A percentile compares a stretch with the other conserved stretches of the same genome.
Evolutionary conservation across 257 asterid genomes (phyloP).

Genomic region (Capsicum pubescens): DNA sequence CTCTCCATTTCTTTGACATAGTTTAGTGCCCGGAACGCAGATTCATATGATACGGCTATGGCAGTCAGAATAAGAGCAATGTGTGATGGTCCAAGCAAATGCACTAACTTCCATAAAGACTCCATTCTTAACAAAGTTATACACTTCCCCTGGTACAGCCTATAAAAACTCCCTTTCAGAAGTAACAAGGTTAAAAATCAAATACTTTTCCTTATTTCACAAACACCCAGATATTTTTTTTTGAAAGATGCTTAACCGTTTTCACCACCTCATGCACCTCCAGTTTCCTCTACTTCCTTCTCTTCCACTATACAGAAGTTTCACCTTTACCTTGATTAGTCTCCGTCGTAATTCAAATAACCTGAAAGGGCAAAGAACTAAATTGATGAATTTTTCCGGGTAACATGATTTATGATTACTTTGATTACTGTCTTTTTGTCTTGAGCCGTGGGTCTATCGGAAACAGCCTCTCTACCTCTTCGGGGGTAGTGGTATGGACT

Average conservation of each 20-base stretch:
- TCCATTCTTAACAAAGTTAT: constrained; percentile 53
- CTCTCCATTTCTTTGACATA: constrained; percentile 95
- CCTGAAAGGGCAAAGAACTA: neutral
- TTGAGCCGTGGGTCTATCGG: too few species aligned
- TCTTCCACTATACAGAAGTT: neutral
- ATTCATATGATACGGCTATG: constrained; percentile 72
- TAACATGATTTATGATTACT: neutral
- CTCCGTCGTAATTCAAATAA: neutral
- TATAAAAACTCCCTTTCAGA: neutral
- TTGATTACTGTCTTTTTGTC: neutral
- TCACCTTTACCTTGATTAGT: neutral
- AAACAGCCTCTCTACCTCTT: too few species aligned
- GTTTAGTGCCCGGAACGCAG: constrained; percentile 86
- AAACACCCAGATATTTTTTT: neutral
- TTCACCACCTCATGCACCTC: neutral
- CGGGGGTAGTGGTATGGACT: too few species aligned
- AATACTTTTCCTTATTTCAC: neutral
- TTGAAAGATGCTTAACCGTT: neutral
- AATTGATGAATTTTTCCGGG: neutral
- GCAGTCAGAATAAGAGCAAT: constrained; percentile 79
- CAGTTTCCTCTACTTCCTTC: neutral
- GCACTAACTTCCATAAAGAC: constrained; percentile 72
- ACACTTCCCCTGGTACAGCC: constrained; percentile 26
- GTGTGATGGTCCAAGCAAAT: constrained; percentile 83
- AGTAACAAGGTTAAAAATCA: constrained; percentile 17